Conservation (phyloP, 225 moss, liverwort and hornwort species). For the Sphagnum contortum region DNA sequence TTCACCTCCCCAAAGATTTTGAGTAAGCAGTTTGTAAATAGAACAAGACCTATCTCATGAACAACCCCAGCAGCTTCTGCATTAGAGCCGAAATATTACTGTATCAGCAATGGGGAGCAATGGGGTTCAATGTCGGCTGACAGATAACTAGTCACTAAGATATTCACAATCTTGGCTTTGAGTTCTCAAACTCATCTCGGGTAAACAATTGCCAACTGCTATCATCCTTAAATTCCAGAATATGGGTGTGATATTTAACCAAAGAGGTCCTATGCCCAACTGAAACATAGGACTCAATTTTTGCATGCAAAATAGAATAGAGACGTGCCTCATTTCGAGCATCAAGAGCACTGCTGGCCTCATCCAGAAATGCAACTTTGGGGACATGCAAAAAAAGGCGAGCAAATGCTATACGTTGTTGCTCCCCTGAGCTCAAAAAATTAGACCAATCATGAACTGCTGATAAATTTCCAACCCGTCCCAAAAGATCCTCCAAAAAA, state of each 20-base stretch:
- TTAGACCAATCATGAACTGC: conserved; percentile 80
- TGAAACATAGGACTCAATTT: conserved; percentile 60
- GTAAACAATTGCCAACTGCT: conserved; percentile 47
- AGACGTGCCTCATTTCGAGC: conserved; percentile 58
- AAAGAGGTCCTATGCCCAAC: conserved; percentile 83
- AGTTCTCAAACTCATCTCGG: conserved; percentile 41
- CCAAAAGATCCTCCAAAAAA: conserved; percentile 43
- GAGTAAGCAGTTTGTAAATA: too few relatives aligned
- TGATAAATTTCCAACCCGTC: conserved; percentile 54
- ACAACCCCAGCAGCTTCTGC: too few relatives aligned
- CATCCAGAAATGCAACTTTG: conserved; percentile 79
- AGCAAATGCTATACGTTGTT: conserved; percentile 86
- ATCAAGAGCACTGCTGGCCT: conserved; percentile 89
- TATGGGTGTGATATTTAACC: conserved; percentile 76
- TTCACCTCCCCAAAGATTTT: too few relatives aligned
- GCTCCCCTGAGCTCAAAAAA: conserved; percentile 72
- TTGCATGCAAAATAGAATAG: conserved; percentile 43
- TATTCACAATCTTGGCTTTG: too few relatives aligned
- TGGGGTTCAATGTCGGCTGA: too few relatives aligned
- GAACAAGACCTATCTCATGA: too few relatives aligned
- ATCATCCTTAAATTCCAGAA: conserved; percentile 65
- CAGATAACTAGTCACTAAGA: too few relatives aligned
- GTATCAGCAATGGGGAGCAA: too few relatives aligned
- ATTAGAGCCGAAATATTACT: too few relatives aligned
- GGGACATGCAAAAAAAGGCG: conserved; percentile 74